A percentile compares a stretch with the other conserved stretches of the same genome.
These are phyloP conservation scores for Pyricularia sp. DNA, from an alignment of 2,329 filamentous ascomycete species.

Conservation along the genomic window DNA sequence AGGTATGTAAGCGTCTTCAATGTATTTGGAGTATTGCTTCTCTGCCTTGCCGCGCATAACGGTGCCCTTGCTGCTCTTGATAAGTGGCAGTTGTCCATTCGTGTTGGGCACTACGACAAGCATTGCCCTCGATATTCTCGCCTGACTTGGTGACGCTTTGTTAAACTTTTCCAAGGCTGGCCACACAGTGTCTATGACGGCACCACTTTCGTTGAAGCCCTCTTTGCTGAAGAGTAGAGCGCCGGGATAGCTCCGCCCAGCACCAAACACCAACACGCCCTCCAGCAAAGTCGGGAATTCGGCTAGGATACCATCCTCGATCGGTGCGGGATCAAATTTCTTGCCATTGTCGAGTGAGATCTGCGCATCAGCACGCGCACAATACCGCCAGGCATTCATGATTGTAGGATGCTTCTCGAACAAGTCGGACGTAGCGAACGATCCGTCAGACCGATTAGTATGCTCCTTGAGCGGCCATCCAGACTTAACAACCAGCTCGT, in stretches of 20 bases:
- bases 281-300: constrained; percentile 27
- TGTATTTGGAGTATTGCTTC: constrained; percentile 33
- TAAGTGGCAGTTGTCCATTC: constrained; percentile 22
- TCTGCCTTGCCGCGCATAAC: constrained; percentile 43
- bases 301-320: constrained; percentile 45
- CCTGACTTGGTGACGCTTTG: constrained; percentile 35
- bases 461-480: constrained; percentile 53
- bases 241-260: constrained; percentile 45
- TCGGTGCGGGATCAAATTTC: constrained; percentile 56
- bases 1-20: constrained; percentile 33
- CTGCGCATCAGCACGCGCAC: constrained; percentile 51
- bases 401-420: constrained; percentile 46
- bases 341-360: constrained; percentile 56
- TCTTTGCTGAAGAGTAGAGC: constrained; percentile 39
- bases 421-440: constrained; percentile 54
- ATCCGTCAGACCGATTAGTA: constrained; percentile 46
- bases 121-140: constrained; percentile 39
- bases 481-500: constrained; percentile 44
- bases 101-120: constrained; percentile 32
- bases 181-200: not conserved
- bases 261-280: constrained; percentile 54
- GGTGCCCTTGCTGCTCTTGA: constrained; percentile 56
- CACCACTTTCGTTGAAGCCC: constrained; percentile 24
- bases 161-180: constrained; percentile 35
- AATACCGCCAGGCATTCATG: constrained; percentile 49